Base-by-base conservation (phyloP, 768 basidiomycete species). In the Trametes villosa region DNA sequence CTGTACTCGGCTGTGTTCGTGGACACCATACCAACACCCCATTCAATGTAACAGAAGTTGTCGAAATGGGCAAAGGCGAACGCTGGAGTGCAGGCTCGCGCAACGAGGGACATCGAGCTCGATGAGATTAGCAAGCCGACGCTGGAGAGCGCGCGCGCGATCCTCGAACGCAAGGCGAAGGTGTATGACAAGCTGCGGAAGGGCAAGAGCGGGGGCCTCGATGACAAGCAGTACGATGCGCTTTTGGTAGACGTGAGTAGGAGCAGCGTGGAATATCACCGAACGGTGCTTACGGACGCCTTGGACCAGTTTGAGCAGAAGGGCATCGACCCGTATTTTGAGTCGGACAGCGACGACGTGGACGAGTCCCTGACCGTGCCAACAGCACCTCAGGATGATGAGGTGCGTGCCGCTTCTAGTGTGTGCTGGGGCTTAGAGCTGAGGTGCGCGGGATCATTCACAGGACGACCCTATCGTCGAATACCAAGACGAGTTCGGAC, bases 401-500 rank as follows among this genome's bases (percentile, higher is more conserved):
- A 78, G 65, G 81, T 81, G 62, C 18, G 73, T 68, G 36, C 47
- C 33, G n/a, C 11, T 36, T 29, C 31, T n/a, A 6, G 22, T 22
- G 48, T 46, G 29, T 56, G 26, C n/a, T 3, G n/a, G n/a, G n/a
- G n/a, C n/a, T n/a, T n/a, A n/a, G n/a, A n/a, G n/a, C n/a, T n/a
- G n/a, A n/a, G n/a, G n/a, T 5, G 17, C 17, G 40, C 11, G 15
- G 17, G n/a, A 55, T 9, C 15, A 20, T 26, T 2, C 52, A 1
- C 57, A 91, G 86, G 80, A 86, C 57, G 92, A 94, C 65, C 91
- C 91, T 12, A 75, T 93, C 30, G 79, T 94, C 6, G 93, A 94
- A 71, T 94, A 93, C 60, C 86, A 89, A 69, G 93, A 95, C 64
- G 93, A 94, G 68, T 92, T 92, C 69, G 92, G 92, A 34, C 85